Base-by-base conservation (phyloP, 495 filamentous ascomycete species). In the Podospora anserina region DNA sequence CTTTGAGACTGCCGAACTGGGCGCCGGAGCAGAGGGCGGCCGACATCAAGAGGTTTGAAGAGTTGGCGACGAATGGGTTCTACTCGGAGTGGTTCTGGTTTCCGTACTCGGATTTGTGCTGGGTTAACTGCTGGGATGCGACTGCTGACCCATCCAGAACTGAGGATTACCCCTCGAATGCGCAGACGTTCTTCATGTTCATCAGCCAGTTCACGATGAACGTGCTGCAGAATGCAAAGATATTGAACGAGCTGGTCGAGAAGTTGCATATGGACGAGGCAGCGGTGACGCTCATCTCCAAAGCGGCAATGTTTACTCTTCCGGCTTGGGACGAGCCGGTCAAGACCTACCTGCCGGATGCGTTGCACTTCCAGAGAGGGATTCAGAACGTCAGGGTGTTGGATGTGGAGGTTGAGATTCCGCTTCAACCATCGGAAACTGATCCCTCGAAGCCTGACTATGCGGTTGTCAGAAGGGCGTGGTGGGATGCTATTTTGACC, bases 31-130 rank as follows among this genome's bases (percentile, higher is more conserved):
- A 49, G 9, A 49, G 39, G 15, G 39, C 39, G 9, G 39, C 7
- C 15, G 39, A 49, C 9, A 49, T 49, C 15, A 16, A 11, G 39
- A 69, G 75, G 5, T 84, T 83, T 60, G 70, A 78, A 63, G 63
- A 68, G 0, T 74, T 80, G 0, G 85, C 83, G 23, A 67, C 69
- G 9, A 72, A 82, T 28, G 75, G 80, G 57, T 86, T 82, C 66
- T 86, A 86, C 61, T 72, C 78, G 0, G 84, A 87, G 68, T 86
- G 81, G 80, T 86, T 86, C 69, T 86, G 84, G 84, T 87, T 85
- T 70, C 75, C 84, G 1, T 84, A 82, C 64, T 80, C 82, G 59
- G 70, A 78, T 53, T 74, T 80, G 49, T 70, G 76, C 11, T 85
- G 82, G 79, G 78, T 85, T 19, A 85, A 86, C 69, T 82, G 78